Conservation (phyloP, 371 early-diverging fungal species). For the Apophysomyces trapeziformis region DNA sequence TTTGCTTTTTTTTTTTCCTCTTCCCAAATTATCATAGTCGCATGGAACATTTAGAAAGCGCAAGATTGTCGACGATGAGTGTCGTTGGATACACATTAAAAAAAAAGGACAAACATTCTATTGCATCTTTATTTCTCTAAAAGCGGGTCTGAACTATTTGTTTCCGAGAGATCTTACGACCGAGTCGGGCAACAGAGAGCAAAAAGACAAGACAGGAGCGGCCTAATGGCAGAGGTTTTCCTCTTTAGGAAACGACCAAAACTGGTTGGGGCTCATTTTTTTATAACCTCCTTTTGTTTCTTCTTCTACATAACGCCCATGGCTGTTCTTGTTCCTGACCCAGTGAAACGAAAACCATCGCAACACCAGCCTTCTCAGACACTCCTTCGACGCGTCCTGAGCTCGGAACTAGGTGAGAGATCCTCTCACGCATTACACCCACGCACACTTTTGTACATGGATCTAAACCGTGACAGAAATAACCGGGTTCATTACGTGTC, state of each 20-base stretch:
- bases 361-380: not conserved
- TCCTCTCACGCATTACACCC: slow-evolving; percentile 1
- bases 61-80: too few species aligned
- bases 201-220: too few species aligned
- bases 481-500: slow-evolving; percentile 6
- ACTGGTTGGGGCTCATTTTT: not conserved
- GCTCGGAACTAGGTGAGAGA: slow-evolving; percentile 5
- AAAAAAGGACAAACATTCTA: too few species aligned
- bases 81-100: too few species aligned
- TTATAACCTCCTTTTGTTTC: not conserved
- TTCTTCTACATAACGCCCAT: not conserved
- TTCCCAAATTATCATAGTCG: too few species aligned
- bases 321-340: not conserved
- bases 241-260: slow-evolving; percentile 6
- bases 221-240: not conserved
- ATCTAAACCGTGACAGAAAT: slow-evolving; percentile 6
- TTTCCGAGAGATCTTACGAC: too few species aligned
- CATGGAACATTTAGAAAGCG: too few species aligned
- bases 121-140: too few species aligned
- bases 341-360: not conserved
- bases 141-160: too few species aligned
- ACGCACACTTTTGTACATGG: not conserved
- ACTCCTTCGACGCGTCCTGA: not conserved
- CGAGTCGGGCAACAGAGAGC: too few species aligned
- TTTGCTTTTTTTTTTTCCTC: not conserved